Base-by-base conservation (phyloP, 2,329 filamentous ascomycete genomes). In the Ophiostoma triangulosporum region DNA sequence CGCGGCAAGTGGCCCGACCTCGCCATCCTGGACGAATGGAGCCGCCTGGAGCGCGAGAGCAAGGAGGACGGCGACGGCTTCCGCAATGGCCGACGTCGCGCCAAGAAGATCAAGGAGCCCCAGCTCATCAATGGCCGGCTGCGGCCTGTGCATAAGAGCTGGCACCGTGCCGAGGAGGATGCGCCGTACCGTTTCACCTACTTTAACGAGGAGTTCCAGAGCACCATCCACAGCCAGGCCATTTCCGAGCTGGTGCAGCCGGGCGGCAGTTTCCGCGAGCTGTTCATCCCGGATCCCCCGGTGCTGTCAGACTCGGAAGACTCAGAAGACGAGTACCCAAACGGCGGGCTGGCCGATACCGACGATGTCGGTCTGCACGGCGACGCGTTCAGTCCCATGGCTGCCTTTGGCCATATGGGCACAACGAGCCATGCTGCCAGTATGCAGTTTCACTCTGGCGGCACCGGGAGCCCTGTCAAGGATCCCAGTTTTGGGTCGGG, bases 131-230 rank as follows among this genome's bases (percentile, higher is more conserved):
- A 91, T 56, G 93, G 93, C 0, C 80, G 93, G 52, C 71, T 98
- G 45, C 82, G 93, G 5, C 89, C 90, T 12, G 81, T 87, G 36
- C 82, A 86, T 58, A 79, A 78, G 60, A 20, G 79, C 14, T 98
- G 91, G 91, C 91, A 88, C 65, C 80, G 85, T 36, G 82, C 87
- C 52, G 87, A 93, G 58, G 90, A 95, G 57, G 91, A 96, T 59
- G 81, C 84, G 0, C 93, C 93, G 0, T 97, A 94, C 66, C 80
- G 93, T 26, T 98, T 96, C 66, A 97, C 93, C 0, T 98, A 98
- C 67, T 98, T 98, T 75, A 97, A 97, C 66, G 93, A 97, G 65
- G 88, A 95, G 58, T 88, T 97, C 54, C 85, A 88, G 62, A 94
- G 87, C 66, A 98, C 93, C 0, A 94, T 98, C 57, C 93, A 98